These are phyloP conservation scores for Tephrocybe sp. DNA, from an alignment of 768 basidiomycete species.

Conservation along the genomic window DNA sequence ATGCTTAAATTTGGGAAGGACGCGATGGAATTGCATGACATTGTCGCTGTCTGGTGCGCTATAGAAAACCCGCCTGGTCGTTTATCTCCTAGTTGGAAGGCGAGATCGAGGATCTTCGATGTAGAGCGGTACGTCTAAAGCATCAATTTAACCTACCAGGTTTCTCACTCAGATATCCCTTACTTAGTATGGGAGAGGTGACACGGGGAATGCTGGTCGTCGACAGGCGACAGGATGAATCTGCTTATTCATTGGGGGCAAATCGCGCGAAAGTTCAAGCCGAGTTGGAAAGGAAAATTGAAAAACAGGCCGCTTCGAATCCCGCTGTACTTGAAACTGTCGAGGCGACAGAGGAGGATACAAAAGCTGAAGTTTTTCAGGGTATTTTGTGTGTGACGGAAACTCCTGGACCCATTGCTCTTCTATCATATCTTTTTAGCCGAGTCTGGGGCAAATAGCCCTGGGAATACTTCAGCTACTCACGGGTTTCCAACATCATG, in stretches of 20 bases:
- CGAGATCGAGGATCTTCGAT: slow-evolving; percentile 51
- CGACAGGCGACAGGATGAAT: slow-evolving; percentile 65
- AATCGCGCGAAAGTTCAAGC: slow-evolving; percentile 66
- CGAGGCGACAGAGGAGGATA: slow-evolving; percentile 42
- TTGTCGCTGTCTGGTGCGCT: slow-evolving; percentile 87
- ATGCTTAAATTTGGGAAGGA: slow-evolving; percentile 83
- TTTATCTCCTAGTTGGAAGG: slow-evolving; percentile 54
- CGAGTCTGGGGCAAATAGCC: slow-evolving; percentile 52
- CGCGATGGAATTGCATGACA: slow-evolving; percentile 88
- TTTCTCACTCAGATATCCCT: not conserved
- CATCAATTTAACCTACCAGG: too few relatives aligned
- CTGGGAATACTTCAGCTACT: not conserved
- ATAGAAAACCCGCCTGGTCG: slow-evolving; percentile 60
- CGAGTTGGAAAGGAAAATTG: slow-evolving; percentile 36
- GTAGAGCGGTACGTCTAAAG: slow-evolving; percentile 55
- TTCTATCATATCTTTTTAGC: slow-evolving; percentile 45
- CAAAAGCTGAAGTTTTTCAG: slow-evolving; percentile 14
- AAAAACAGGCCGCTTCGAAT: slow-evolving; percentile 37
- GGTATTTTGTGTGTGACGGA: slow-evolving; percentile 47
- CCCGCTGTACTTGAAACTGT: slow-evolving; percentile 53
- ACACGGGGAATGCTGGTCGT: slow-evolving; percentile 88
- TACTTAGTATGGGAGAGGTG: slow-evolving; percentile 58
- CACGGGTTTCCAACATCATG: not conserved
- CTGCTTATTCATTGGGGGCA: slow-evolving; percentile 61
- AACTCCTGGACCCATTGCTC: slow-evolving; percentile 60